Conservation (phyloP, 2,329 filamentous ascomycete genomes). For the Colletotrichum higginsianum region DNA sequence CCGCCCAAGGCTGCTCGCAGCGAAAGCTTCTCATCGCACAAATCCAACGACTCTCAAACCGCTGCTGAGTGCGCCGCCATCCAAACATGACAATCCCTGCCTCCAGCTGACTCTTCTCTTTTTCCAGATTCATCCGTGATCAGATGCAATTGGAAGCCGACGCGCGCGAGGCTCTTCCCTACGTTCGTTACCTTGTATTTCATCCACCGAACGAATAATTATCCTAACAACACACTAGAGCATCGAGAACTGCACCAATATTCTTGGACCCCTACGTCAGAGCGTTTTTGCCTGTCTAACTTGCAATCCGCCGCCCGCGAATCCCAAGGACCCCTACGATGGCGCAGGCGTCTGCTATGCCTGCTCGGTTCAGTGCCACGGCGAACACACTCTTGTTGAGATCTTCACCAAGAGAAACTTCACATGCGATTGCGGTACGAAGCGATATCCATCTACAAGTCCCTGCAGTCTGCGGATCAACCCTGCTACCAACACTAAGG, state of each 20-base stretch:
- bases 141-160: constrained; percentile 95
- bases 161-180: constrained; percentile 93
- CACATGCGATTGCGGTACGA: constrained; percentile 95
- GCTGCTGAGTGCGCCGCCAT: constrained; percentile 73
- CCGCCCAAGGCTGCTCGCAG: constrained; percentile 58
- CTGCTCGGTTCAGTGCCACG: constrained; percentile 96
- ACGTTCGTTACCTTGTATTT: constrained; percentile 71
- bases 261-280: constrained; percentile 90
- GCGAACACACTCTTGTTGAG: constrained; percentile 94
- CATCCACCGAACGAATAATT: background rate
- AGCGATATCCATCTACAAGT: constrained; percentile 77
- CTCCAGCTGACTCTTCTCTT: background rate
- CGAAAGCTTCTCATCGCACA: constrained; percentile 72
- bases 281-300: constrained; percentile 93
- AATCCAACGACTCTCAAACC: constrained; percentile 78
- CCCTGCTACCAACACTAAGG: constrained; percentile 80
- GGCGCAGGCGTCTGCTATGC: constrained; percentile 94
- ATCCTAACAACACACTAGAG: constrained; percentile 68
- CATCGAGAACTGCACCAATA: constrained; percentile 92
- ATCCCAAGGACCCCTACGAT: constrained; percentile 73
- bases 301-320: constrained; percentile 85
- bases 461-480: constrained; percentile 85
- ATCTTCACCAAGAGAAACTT: constrained; percentile 97
- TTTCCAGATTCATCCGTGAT: constrained; percentile 82
- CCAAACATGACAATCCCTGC: background rate